A percentile compares a stretch with the other conserved stretches of the same genome.
Conservation (phyloP, 139 green algal genomes). For the Chlorella sp. region DNA sequence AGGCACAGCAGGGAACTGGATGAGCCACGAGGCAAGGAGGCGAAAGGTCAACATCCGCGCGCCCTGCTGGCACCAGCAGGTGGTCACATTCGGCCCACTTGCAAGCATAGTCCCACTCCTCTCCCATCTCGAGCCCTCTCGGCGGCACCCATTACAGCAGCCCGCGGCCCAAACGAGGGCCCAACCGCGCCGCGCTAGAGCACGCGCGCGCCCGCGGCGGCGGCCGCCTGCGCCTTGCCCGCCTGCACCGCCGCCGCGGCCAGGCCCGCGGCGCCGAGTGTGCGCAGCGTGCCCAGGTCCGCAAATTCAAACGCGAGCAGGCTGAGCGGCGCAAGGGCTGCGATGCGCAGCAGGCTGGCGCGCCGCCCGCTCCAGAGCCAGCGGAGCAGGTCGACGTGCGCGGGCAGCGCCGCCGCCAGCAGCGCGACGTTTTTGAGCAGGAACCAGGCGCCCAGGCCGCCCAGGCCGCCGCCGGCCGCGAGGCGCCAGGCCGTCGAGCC, state of each 20-base stretch:
- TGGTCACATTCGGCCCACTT: no score
- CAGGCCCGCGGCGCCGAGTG: conserved; percentile 48
- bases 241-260: conserved; percentile 44
- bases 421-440: conserved; percentile 12
- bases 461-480: neutral
- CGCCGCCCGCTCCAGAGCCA: conserved; percentile 4
- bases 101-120: no score
- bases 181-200: no score
- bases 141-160: no score
- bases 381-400: conserved; percentile 14
- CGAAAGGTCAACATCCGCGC: no score
- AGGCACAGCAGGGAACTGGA: no score
- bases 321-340: conserved; percentile 60
- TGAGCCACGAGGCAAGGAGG: no score
- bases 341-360: conserved; percentile 39
- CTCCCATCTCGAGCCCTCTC: no score
- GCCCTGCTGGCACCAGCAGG: no score
- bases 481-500: conserved; percentile 23
- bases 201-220: no score
- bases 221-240: no score
- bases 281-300: conserved; percentile 40
- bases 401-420: conserved; percentile 16
- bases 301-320: conserved; percentile 51
- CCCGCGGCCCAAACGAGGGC: no score
- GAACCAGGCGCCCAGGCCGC: neutral